A percentile compares a stretch with the other conserved stretches of the same genome.
phyloP scores from a whole-genome alignment of 805 yeast genomes.

The Barnettozyma sp. region DNA sequence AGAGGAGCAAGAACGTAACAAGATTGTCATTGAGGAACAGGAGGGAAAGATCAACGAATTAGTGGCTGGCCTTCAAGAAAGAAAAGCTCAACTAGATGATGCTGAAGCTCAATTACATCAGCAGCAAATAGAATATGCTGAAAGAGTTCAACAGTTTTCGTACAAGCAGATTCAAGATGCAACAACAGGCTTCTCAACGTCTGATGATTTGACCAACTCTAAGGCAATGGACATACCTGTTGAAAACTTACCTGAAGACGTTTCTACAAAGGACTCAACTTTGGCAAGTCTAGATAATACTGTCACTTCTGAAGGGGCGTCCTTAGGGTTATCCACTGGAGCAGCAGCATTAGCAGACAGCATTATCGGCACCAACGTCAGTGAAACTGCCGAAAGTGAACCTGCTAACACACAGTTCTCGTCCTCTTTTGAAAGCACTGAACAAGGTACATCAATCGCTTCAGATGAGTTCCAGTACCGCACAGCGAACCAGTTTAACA shows the following conservation, averaged over 20 bases:
- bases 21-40: conserved; percentile 30
- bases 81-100: conserved; percentile 31
- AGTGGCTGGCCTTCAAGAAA: conserved; percentile 30
- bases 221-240: neutral
- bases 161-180: conserved; percentile 34
- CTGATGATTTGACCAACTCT: conserved; percentile 11
- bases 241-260: conserved; percentile 5
- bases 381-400: conserved; percentile 29
- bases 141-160: conserved; percentile 32
- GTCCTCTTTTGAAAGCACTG: conserved; percentile 21
- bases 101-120: conserved; percentile 35
- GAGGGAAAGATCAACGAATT: conserved; percentile 30
- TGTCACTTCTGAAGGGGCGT: no score
- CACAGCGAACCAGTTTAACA: conserved; percentile 14
- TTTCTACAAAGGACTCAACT: conserved; percentile 20
- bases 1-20: conserved; percentile 31
- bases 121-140: conserved; percentile 32
- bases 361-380: conserved; percentile 18
- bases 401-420: conserved; percentile 22
- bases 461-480: conserved; percentile 23
- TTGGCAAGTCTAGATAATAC: conserved; percentile 15
- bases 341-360: no score
- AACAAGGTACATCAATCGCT: conserved; percentile 22
- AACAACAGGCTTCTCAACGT: conserved; percentile 14
- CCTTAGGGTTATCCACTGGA: no score